These are phyloP conservation scores for Dicorynia guianensis DNA, from an alignment of 306 rosid genomes.

Conservation along the genomic window DNA sequence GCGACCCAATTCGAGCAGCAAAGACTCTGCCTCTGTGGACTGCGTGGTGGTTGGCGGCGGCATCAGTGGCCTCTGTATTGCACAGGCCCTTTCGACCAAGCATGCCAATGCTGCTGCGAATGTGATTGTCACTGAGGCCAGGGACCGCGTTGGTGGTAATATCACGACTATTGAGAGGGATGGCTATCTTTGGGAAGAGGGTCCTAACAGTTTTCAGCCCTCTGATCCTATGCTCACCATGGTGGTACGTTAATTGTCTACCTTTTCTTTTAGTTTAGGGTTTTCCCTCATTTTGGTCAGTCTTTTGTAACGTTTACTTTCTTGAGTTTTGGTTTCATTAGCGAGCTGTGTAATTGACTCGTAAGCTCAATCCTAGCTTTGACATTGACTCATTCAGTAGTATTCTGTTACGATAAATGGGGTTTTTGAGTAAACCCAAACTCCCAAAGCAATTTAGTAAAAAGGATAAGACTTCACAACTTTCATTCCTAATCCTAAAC, in stretches of 20 bases:
- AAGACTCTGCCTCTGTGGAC: slow-evolving; percentile 46
- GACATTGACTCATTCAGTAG: neutral
- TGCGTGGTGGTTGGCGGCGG: slow-evolving; percentile 90
- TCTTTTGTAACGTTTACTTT: neutral
- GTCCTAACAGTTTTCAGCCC: slow-evolving; percentile 97
- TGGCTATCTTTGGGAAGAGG: slow-evolving; percentile 96
- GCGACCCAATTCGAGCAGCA: neutral
- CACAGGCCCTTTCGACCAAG: slow-evolving; percentile 87
- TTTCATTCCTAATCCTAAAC: no score
- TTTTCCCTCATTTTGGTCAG: neutral
- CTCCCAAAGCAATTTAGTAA: no score
- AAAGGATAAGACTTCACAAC: no score
- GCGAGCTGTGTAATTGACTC: neutral
- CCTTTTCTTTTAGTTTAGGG: neutral
- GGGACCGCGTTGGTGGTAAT: slow-evolving; percentile 91
- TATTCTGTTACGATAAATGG: no score
- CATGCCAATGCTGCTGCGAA: slow-evolving; percentile 63
- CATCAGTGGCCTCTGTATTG: slow-evolving; percentile 92
- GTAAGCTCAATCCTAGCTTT: neutral
- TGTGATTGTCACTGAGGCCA: slow-evolving; percentile 78
- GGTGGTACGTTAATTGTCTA: slow-evolving; percentile 61
- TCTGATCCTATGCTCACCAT: slow-evolving; percentile 93
- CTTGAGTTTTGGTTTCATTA: neutral
- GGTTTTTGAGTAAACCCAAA: no score
- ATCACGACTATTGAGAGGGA: slow-evolving; percentile 76